A percentile compares a stretch with the other conserved stretches of the same genome.
These are phyloP conservation scores for Apiotrichum sp. DNA, from an alignment of 1,284 basidiomycete genomes.

Conservation along the genomic window DNA sequence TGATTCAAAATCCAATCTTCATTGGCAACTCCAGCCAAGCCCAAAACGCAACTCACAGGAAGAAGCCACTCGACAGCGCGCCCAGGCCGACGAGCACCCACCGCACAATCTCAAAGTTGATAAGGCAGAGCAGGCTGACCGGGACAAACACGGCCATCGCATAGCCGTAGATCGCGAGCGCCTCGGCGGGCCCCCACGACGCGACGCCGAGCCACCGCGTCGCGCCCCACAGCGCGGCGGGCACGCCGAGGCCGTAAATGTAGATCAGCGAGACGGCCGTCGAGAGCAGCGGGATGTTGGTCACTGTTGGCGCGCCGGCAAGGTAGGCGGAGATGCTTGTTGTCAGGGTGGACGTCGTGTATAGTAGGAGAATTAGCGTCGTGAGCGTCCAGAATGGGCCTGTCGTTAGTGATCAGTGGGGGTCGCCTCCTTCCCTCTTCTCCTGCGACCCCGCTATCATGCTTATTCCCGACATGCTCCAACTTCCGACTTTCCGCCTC, in stretches of 20 bases:
- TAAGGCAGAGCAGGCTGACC: slow-evolving; percentile 68
- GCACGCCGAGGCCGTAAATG: slow-evolving; percentile 72
- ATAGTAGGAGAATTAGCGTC: slow-evolving; percentile 81
- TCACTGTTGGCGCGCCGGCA: slow-evolving; percentile 43
- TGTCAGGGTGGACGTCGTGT: slow-evolving; percentile 82
- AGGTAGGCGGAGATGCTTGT: slow-evolving; percentile 76
- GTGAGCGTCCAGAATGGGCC: slow-evolving; percentile 95
- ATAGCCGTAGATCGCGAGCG: slow-evolving; percentile 52
- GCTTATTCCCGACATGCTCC: no score
- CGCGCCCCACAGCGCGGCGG: slow-evolving; percentile 60
- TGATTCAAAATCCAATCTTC: no score
- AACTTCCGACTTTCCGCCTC: no score
- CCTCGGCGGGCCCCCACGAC: slow-evolving; percentile 76
- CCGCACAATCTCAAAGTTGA: slow-evolving; percentile 67
- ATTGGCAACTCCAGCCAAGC: no score
- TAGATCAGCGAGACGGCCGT: slow-evolving; percentile 79
- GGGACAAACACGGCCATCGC: slow-evolving; percentile 51
- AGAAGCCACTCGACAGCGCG: slow-evolving; percentile 71
- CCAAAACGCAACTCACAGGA: slow-evolving; percentile 52
- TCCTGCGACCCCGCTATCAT: no score
- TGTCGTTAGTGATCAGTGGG: slow-evolving; percentile 14
- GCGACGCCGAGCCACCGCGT: slow-evolving; percentile 75
- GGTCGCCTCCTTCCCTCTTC: no score
- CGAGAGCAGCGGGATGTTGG: slow-evolving; percentile 71
- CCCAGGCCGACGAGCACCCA: slow-evolving; percentile 71